Evolutionary conservation across 2,329 filamentous ascomycete genomes (phyloP).

Genomic region (Xylaria polymorpha): DNA sequence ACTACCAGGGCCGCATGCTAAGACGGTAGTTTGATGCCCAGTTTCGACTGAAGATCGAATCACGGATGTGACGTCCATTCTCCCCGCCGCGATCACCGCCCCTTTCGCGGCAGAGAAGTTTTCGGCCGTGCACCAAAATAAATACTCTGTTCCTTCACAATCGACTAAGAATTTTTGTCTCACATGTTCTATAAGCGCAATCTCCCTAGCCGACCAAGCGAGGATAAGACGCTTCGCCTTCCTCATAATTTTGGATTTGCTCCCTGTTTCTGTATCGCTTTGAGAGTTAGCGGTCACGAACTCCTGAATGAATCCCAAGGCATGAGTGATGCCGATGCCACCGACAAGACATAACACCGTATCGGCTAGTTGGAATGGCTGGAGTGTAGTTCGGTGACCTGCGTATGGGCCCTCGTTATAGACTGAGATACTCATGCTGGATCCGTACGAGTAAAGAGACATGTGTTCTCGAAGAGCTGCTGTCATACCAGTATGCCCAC

Average conservation of each 20-base stretch:
- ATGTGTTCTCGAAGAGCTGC: slow-evolving; percentile 30
- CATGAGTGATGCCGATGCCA: slow-evolving; percentile 39
- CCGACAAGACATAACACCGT: slow-evolving; percentile 38
- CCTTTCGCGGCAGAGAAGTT: neutral
- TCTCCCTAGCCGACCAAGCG: slow-evolving; percentile 44
- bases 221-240: slow-evolving; percentile 42
- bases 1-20: slow-evolving; percentile 44
- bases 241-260: slow-evolving; percentile 32
- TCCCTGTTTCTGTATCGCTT: neutral
- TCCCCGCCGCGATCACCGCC: slow-evolving; percentile 34
- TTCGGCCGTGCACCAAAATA: slow-evolving; percentile 37
- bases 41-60: slow-evolving; percentile 35
- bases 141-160: slow-evolving; percentile 31
- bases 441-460: slow-evolving; percentile 9
- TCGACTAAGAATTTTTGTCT: slow-evolving; percentile 37
- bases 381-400: slow-evolving; percentile 30
- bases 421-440: slow-evolving; percentile 27
- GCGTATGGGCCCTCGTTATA: slow-evolving; percentile 39
- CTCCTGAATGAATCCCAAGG: slow-evolving; percentile 40
- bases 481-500: slow-evolving; percentile 37
- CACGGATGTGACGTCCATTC: slow-evolving; percentile 39
- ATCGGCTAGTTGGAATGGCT: slow-evolving; percentile 30
- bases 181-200: slow-evolving; percentile 43
- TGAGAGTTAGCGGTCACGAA: slow-evolving; percentile 29
- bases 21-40: slow-evolving; percentile 43